These are phyloP conservation scores for Calycina herbarum DNA, from an alignment of 2,329 filamentous ascomycete genomes.

Conservation along the genomic window DNA sequence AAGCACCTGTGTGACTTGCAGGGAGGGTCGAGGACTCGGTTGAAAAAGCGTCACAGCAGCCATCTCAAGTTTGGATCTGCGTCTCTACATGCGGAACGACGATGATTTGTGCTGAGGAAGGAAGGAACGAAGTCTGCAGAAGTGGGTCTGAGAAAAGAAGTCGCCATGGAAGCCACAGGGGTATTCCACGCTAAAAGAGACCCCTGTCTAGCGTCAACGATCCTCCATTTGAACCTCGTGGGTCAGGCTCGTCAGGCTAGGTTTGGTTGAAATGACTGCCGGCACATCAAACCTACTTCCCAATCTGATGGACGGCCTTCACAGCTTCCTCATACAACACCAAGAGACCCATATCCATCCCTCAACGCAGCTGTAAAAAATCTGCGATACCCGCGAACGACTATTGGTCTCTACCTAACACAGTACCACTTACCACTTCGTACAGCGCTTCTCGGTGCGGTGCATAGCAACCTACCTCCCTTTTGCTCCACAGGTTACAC, in stretches of 20 bases:
- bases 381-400: not conserved
- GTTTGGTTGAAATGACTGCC: not conserved
- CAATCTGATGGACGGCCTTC: not conserved
- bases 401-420: not conserved
- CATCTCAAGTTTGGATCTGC: constrained; percentile 1
- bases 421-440: constrained; percentile 7
- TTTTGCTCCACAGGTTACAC: not conserved
- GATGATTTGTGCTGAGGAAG: constrained; percentile 6
- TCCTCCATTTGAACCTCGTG: not conserved
- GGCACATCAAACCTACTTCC: constrained; percentile 4
- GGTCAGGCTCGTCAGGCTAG: no score
- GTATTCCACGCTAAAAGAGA: not conserved
- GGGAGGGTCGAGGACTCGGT: not conserved
- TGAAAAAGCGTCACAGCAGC: not conserved
- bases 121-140: not conserved
- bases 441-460: not conserved
- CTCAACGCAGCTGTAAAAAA: not conserved
- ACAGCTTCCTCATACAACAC: constrained; percentile 11
- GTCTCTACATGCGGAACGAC: not conserved
- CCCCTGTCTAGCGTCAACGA: not conserved
- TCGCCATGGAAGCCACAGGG: not conserved
- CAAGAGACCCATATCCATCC: not conserved
- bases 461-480: not conserved
- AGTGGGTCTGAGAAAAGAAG: not conserved
- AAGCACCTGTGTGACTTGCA: constrained; percentile 1